phyloP scores from a whole-genome alignment of 352 stramenopile species.

The Phytophthora uliginosa region DNA sequence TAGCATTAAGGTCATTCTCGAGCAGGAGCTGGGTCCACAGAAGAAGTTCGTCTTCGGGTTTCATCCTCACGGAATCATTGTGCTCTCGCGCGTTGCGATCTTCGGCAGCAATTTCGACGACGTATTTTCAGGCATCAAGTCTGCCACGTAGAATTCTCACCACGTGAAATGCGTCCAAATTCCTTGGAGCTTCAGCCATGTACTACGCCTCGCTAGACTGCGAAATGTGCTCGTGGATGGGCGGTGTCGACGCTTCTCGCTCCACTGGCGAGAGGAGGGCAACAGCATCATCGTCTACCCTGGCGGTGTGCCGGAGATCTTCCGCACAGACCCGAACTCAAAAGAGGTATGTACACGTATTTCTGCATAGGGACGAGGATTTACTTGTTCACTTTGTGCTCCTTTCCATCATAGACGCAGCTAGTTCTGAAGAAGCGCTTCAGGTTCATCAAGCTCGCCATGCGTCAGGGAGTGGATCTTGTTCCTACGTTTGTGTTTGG shows the following conservation, averaged over 20 bases:
- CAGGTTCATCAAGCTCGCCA: constrained; percentile 50
- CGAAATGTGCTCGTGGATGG: constrained; percentile 63
- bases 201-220: constrained; percentile 61
- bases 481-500: constrained; percentile 54
- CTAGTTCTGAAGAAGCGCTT: constrained; percentile 45
- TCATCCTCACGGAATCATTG: constrained; percentile 61
- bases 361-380: background rate
- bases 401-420: constrained; percentile 9
- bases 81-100: constrained; percentile 50
- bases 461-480: constrained; percentile 46
- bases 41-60: constrained; percentile 63
- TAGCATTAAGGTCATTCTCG: constrained; percentile 46
- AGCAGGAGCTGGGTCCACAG: constrained; percentile 40
- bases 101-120: constrained; percentile 53
- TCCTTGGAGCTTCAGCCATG: constrained; percentile 61
- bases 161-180: constrained; percentile 11
- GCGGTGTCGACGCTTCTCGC: constrained; percentile 43
- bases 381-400: background rate
- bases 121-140: constrained; percentile 38
- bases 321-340: constrained; percentile 44
- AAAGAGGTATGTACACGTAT: constrained; percentile 30
- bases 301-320: constrained; percentile 49
- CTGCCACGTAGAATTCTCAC: background rate
- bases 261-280: constrained; percentile 37
- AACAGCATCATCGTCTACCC: constrained; percentile 53